phyloP scores from a whole-genome alignment of 176 grass and related monocot genomes.

The Carex pumila region DNA sequence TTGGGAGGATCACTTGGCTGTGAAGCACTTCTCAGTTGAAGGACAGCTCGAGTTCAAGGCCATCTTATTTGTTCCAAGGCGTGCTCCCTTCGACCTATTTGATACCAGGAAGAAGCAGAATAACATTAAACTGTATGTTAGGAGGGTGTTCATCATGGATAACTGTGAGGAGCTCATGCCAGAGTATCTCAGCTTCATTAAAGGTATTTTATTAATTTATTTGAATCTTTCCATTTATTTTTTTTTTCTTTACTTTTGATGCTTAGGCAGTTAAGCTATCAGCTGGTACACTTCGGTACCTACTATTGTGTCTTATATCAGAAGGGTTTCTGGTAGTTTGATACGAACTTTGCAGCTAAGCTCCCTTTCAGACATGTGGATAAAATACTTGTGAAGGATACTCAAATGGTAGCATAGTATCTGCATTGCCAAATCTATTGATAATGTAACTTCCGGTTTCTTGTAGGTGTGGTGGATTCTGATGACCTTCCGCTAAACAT shows the following conservation, averaged over 20 bases:
- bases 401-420: not conserved
- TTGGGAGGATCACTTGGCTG: slow-evolving; percentile 46
- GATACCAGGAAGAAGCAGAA: slow-evolving; percentile 40
- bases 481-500: slow-evolving; percentile 43
- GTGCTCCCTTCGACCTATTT: slow-evolving; percentile 42
- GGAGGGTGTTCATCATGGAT: slow-evolving; percentile 46
- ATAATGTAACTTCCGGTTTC: not conserved
- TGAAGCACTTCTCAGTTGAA: slow-evolving; percentile 46
- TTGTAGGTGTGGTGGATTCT: slow-evolving; percentile 33
- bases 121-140: slow-evolving; percentile 42
- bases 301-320: too few relatives aligned
- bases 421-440: not conserved
- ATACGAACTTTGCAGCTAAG: too few relatives aligned
- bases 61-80: slow-evolving; percentile 32
- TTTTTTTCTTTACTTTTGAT: too few relatives aligned
- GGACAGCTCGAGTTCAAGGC: slow-evolving; percentile 50
- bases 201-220: not conserved
- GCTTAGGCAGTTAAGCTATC: too few relatives aligned
- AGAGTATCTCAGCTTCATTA: slow-evolving; percentile 34
- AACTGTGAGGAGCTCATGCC: slow-evolving; percentile 45
- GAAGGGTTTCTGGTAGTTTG: too few relatives aligned
- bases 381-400: too few relatives aligned
- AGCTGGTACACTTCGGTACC: too few relatives aligned
- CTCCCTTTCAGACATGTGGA: too few relatives aligned
- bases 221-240: too few relatives aligned